Conservation (phyloP, 352 stramenopile species). For the Phytophthora cactorum region DNA sequence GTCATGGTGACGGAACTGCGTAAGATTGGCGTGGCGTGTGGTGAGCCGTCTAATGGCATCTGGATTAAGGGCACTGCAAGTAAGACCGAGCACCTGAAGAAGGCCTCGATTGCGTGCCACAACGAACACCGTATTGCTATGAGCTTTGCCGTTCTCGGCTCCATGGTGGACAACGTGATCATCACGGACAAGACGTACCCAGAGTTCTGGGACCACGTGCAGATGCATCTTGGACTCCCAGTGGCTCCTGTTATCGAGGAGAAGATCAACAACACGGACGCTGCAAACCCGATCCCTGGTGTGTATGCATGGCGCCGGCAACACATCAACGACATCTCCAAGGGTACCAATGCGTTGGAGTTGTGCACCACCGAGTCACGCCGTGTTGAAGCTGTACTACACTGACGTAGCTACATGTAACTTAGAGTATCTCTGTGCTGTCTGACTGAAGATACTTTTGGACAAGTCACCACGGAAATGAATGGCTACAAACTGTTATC, state of each 20-base stretch:
- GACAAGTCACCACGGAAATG: no score
- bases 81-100: conserved; percentile 56
- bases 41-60: conserved; percentile 77
- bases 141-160: conserved; percentile 96
- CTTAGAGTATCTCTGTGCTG: no score
- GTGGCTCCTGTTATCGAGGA: conserved; percentile 54
- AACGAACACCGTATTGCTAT: conserved; percentile 99
- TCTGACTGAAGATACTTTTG: no score
- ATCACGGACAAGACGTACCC: conserved; percentile 99
- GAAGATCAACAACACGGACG: conserved; percentile 12
- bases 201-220: conserved; percentile 93
- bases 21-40: conserved; percentile 92
- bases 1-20: conserved; percentile 97
- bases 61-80: conserved; percentile 75
- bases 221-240: conserved; percentile 66
- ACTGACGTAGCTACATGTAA: no score
- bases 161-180: conserved; percentile 91
- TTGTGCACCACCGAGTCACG: no score
- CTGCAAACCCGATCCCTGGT: conserved; percentile 35
- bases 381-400: no score
- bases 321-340: conserved; percentile 67
- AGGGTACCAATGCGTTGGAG: conserved; percentile 95
- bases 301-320: conserved; percentile 89
- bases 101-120: conserved; percentile 87
- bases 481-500: no score